Percentiles rank a stretch among this genome's conserved stretches.
Evolutionary conservation across 805 yeast genomes (phyloP).

Genomic region (Phaffomyces opuntiae): DNA sequence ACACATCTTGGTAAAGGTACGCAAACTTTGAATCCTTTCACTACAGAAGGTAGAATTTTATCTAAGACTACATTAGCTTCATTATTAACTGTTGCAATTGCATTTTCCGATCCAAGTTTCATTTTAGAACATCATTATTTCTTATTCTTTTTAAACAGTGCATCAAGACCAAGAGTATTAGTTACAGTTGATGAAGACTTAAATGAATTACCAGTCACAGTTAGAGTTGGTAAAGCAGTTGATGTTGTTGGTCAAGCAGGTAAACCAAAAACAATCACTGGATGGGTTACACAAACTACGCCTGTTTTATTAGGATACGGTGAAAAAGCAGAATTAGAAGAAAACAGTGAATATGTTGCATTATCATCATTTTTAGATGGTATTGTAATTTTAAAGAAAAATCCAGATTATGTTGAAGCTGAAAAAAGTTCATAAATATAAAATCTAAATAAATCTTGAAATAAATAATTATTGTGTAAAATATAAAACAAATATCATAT

Average conservation of each 20-base stretch:
- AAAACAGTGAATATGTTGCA: constrained; percentile 81
- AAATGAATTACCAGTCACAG: constrained; percentile 80
- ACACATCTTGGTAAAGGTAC: constrained; percentile 97
- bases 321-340: constrained; percentile 93
- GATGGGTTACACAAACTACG: constrained; percentile 98
- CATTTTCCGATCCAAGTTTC: constrained; percentile 82
- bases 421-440: constrained; percentile 24
- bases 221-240: constrained; percentile 97
- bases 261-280: constrained; percentile 96
- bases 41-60: constrained; percentile 77
- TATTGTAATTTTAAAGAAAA: constrained; percentile 83
- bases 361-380: constrained; percentile 84
- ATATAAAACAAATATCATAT: not conserved
- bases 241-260: constrained; percentile 99
- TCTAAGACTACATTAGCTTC: constrained; percentile 90
- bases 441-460: not conserved
- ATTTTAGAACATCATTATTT: constrained; percentile 77
- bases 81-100: constrained; percentile 73
- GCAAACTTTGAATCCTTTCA: constrained; percentile 79
- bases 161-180: constrained; percentile 88
- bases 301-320: constrained; percentile 92
- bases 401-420: constrained; percentile 73
- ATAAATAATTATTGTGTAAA: not conserved
- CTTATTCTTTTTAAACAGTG: constrained; percentile 79
- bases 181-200: constrained; percentile 88